Conservation (phyloP, 306 rosid genomes). For the Quercus mongolica region DNA sequence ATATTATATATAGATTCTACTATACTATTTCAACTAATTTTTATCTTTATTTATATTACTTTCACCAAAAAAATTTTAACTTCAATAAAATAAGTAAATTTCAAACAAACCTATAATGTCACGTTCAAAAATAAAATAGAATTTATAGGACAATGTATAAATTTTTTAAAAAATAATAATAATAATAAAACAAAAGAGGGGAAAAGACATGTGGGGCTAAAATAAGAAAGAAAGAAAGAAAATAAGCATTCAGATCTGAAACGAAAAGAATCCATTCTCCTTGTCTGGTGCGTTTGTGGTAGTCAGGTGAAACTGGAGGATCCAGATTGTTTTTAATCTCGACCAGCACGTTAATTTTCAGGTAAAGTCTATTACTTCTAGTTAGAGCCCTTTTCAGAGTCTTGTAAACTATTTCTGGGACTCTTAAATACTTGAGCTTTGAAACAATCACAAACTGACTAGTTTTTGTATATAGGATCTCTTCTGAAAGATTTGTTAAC, state of each 20-base stretch:
- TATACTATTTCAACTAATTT: fast-evolving
- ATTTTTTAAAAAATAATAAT: no score
- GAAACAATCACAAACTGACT: background rate
- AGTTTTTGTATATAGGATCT: background rate
- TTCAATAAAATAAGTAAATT: no score
- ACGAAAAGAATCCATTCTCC: background rate
- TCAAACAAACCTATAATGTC: fast-evolving
- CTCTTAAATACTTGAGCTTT: background rate
- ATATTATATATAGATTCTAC: fast-evolving
- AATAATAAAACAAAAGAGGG: background rate
- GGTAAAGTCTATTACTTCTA: conserved; percentile 11
- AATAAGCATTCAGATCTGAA: conserved; percentile 29
- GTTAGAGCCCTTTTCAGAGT: background rate
- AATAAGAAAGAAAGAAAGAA: background rate
- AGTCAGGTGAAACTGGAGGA: background rate
- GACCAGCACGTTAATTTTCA: background rate
- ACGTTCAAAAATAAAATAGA: background rate
- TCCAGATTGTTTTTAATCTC: background rate
- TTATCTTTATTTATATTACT: fast-evolving
- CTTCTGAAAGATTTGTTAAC: conserved; percentile 2
- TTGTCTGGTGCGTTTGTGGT: background rate
- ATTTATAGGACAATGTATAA: no score
- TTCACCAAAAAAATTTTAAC: no score
- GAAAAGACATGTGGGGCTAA: background rate
- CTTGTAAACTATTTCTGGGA: background rate